phyloP scores from a whole-genome alignment of 805 yeast genomes.

The Candida insectalens region DNA sequence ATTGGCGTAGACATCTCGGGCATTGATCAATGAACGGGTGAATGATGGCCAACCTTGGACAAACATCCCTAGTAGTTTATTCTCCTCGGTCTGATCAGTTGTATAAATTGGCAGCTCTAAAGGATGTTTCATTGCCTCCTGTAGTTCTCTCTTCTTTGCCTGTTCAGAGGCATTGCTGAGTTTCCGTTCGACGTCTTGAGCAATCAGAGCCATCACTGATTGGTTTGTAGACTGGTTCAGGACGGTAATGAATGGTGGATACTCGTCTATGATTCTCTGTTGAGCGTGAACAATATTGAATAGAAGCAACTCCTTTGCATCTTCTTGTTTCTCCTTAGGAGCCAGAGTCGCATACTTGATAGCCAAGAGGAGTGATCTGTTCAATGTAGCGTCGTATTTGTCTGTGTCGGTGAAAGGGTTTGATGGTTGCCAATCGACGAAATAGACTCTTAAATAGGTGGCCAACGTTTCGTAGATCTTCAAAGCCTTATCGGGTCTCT shows the following conservation, averaged over 20 bases:
- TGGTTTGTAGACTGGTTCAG: conserved; percentile 11
- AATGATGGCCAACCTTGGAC: conserved; percentile 22
- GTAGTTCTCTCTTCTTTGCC: conserved; percentile 4
- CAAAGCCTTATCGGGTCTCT: conserved; percentile 17
- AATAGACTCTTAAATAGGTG: conserved; percentile 5
- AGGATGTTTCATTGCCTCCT: conserved; percentile 10
- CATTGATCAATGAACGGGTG: conserved; percentile 13
- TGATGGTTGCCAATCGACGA: background rate
- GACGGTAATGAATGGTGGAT: conserved; percentile 18
- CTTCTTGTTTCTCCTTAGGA: conserved; percentile 9
- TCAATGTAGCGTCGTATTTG: conserved; percentile 10
- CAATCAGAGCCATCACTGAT: conserved; percentile 7
- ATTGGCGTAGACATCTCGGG: conserved; percentile 18
- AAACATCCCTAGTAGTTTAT: conserved; percentile 11
- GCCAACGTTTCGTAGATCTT: conserved; percentile 15
- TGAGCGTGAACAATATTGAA: conserved; percentile 16
- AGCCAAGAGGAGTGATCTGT: conserved; percentile 12
- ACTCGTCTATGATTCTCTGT: conserved; percentile 13
- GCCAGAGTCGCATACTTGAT: conserved; percentile 16
- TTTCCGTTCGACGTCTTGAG: conserved; percentile 7
- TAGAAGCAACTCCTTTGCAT: conserved; percentile 15
- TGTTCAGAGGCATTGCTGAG: conserved; percentile 3
- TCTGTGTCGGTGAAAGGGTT: background rate
- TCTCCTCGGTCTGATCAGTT: conserved; percentile 14
- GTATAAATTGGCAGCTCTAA: conserved; percentile 14